Percentiles rank a stretch among this genome's conserved stretches.
phyloP scores from a whole-genome alignment of 495 filamentous ascomycete genomes.

The Venustampulla echinocandica region DNA sequence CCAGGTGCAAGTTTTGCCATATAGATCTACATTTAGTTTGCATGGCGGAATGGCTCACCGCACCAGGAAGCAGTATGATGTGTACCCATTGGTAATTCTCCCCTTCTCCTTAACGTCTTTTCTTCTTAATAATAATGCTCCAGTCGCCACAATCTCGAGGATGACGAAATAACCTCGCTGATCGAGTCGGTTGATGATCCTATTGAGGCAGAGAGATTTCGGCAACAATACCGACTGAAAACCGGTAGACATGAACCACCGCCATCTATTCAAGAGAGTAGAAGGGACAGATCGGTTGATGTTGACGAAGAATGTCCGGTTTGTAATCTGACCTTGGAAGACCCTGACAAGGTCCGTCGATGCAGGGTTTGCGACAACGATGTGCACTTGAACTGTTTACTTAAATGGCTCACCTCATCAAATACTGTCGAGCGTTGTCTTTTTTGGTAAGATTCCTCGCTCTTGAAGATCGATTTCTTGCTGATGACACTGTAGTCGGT shows the following conservation, averaged over 20 bases:
- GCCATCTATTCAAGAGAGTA: not conserved
- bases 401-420: conserved; percentile 2
- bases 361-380: conserved; percentile 1
- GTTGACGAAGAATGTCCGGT: conserved; percentile 1
- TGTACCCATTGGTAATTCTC: conserved; percentile 1
- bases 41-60: not conserved
- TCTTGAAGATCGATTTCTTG: not conserved
- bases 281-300: conserved; percentile 1
- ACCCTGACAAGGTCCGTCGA: not conserved
- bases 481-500: not conserved
- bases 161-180: not conserved
- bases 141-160: not conserved
- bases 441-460: conserved; percentile 1
- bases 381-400: not conserved
- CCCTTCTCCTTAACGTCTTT: not conserved
- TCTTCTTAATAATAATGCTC: conserved; percentile 1
- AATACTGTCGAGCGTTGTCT: not conserved
- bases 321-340: not conserved
- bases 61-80: not conserved
- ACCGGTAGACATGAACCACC: not conserved
- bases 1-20: conserved; percentile 2
- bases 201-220: conserved; percentile 1
- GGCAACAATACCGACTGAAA: conserved; percentile 1
- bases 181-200: not conserved
- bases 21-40: conserved; percentile 1